Conservation (phyloP, 2,329 filamentous ascomycete genomes). For the Diaporthe vexans region DNA sequence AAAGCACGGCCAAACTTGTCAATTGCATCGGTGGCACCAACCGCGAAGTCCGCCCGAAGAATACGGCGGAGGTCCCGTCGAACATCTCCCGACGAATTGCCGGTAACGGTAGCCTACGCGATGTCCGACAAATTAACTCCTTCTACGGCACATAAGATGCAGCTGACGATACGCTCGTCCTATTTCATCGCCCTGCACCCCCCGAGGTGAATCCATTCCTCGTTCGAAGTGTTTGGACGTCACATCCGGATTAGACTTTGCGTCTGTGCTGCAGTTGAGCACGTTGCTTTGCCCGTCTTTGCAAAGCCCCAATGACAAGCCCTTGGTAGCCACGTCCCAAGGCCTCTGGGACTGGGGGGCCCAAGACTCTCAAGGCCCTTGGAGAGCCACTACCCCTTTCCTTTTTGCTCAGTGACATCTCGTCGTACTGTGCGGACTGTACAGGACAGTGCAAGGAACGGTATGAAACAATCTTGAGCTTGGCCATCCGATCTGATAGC, state of each 20-base stretch:
- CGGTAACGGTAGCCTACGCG: constrained; percentile 53
- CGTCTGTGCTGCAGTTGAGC: constrained; percentile 20
- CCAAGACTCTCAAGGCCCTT: constrained; percentile 12
- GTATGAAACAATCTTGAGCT: constrained; percentile 15
- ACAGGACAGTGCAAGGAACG: constrained; percentile 22
- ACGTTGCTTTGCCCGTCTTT: constrained; percentile 12
- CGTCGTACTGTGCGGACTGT: constrained; percentile 24
- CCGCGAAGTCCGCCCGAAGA: constrained; percentile 30
- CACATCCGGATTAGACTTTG: constrained; percentile 31
- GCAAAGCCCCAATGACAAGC: constrained; percentile 15
- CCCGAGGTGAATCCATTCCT: constrained; percentile 43
- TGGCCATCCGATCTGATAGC: constrained; percentile 18
- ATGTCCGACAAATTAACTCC: constrained; percentile 62
- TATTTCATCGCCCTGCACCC: constrained; percentile 44
- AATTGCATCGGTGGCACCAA: constrained; percentile 7
- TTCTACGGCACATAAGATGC: constrained; percentile 46
- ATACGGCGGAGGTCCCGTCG: constrained; percentile 23
- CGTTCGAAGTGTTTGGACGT: constrained; percentile 16
- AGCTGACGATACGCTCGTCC: constrained; percentile 36
- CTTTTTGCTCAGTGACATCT: constrained; percentile 13
- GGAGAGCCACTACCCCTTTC: background rate
- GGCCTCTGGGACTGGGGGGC: constrained; percentile 7
- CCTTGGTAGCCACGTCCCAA: constrained; percentile 7
- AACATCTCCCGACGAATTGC: constrained; percentile 18
- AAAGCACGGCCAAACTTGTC: constrained; percentile 11